Evolutionary conservation across 305 asterid genomes (phyloP).

Genomic region (Fraxinus greggii): DNA sequence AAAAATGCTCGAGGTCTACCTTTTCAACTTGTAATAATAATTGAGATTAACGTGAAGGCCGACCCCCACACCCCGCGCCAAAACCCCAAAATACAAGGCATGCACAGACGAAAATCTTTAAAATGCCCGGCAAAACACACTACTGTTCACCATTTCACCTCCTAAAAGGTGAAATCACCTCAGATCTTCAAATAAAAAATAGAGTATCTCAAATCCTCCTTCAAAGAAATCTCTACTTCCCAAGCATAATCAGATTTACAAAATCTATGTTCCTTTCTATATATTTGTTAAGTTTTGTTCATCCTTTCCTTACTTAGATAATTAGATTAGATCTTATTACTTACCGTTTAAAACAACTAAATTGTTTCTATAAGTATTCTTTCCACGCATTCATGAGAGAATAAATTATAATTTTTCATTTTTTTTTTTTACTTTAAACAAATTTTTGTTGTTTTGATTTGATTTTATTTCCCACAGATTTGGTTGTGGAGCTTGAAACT

Average conservation of each 20-base stretch:
- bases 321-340: not conserved
- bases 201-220: not conserved
- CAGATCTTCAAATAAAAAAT: not conserved
- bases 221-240: not conserved
- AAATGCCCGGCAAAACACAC: constrained; percentile 14
- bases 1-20: not conserved
- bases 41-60: not conserved
- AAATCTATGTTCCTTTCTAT: constrained; percentile 17
- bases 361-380: not conserved
- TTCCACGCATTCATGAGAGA: not conserved
- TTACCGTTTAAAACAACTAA: not conserved
- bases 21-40: not conserved
- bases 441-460: not conserved
- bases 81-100: not conserved
- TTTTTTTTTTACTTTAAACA: not conserved
- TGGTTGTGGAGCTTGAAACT: constrained; percentile 10
- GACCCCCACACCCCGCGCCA: not conserved
- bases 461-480: constrained; percentile 18
- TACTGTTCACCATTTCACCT: not conserved
- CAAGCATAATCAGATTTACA: constrained; percentile 12
- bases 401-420: no score
- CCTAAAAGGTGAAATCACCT: not conserved
- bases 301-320: not conserved
- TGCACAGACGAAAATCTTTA: constrained; percentile 8
- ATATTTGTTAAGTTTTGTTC: constrained; percentile 13